Base-by-base conservation (phyloP, 257 asterid species). In the Solanum tarapatanum region DNA sequence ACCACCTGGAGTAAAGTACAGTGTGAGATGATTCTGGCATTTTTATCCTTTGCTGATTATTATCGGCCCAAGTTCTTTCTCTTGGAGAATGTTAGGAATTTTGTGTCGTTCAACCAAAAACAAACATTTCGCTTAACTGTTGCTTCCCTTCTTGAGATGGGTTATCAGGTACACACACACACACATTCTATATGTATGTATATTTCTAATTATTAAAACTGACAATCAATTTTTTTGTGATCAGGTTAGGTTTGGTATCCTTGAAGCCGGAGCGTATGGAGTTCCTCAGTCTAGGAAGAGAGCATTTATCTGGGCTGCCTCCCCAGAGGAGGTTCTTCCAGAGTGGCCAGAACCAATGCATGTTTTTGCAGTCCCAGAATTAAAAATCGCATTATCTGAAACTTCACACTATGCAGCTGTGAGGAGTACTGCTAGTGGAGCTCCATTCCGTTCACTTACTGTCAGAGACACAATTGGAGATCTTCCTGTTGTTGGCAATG, bases 281-380 rank as follows among this genome's bases (percentile, higher is more conserved):
- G 96, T 97, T 88, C 97, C 98, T 84, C 99, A 97, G 91, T 93
- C 98, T 43, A 92, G 98, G 92, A 97, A 95, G 91, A 93, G 99
- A 89, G 99, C 99, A 83, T 95, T 95, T 89, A 95, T 97, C 89
- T 97, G 99, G 99, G 98, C 98, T 16, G 98, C 99, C 30, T 92
- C 98, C 77, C 98, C 98, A 35, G 96, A 95, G 64, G 96, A 94
- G 93, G 64, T 90, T 83, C 98, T 97, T 87, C 98, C 99, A 1
- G 98, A 95, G 36, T 97, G 99, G 99, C 99, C 98, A 1, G 98
- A 97, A 92, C 99, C 98, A 84, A 94, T 97, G 98, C 98, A 97
- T 86, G 99, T 97, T 41, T 97, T 97, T 91, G 90, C 94, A 14
- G 96, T 94, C 80, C 98, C 99, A 21, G 96, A 97, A 82, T 76